Conservation (phyloP, 768 basidiomycete genomes). For the Suillus brevipes region DNA sequence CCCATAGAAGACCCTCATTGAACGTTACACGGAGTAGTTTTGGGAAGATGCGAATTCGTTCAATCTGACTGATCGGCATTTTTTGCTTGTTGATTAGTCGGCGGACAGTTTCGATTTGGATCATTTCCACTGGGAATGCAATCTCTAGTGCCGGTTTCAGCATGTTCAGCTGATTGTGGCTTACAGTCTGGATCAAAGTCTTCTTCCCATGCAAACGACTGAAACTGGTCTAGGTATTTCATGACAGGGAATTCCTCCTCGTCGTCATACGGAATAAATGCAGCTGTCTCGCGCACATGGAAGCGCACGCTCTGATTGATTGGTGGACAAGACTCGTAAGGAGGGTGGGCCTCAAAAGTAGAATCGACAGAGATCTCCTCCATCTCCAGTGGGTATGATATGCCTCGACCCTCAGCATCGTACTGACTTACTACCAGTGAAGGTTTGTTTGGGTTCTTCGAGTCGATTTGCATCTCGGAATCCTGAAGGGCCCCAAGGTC, state of each 20-base stretch:
- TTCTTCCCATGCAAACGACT: slow-evolving; percentile 36
- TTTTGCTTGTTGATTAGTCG: slow-evolving; percentile 30
- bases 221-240: slow-evolving; percentile 31
- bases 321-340: slow-evolving; percentile 52
- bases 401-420: not conserved
- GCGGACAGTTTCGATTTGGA: slow-evolving; percentile 46
- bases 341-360: slow-evolving; percentile 23
- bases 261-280: slow-evolving; percentile 51
- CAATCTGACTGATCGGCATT: slow-evolving; percentile 38
- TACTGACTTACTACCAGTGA: slow-evolving; percentile 14
- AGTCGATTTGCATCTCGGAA: not conserved
- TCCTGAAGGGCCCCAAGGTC: not conserved
- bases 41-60: slow-evolving; percentile 29
- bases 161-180: slow-evolving; percentile 16
- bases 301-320: slow-evolving; percentile 32
- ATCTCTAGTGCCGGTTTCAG: not conserved
- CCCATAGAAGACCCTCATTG: slow-evolving; percentile 44
- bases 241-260: slow-evolving; percentile 38
- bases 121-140: slow-evolving; percentile 42
- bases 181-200: slow-evolving; percentile 52
- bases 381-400: slow-evolving; percentile 10
- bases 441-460: not conserved
- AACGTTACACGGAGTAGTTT: slow-evolving; percentile 22
- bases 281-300: not conserved
- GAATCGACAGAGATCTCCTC: slow-evolving; percentile 19